Percentiles rank a stretch among this genome's conserved stretches.
These are phyloP conservation scores for Aspergillus sclerotiicarbonarius DNA, from an alignment of 495 filamentous ascomycete species.

Conservation along the genomic window DNA sequence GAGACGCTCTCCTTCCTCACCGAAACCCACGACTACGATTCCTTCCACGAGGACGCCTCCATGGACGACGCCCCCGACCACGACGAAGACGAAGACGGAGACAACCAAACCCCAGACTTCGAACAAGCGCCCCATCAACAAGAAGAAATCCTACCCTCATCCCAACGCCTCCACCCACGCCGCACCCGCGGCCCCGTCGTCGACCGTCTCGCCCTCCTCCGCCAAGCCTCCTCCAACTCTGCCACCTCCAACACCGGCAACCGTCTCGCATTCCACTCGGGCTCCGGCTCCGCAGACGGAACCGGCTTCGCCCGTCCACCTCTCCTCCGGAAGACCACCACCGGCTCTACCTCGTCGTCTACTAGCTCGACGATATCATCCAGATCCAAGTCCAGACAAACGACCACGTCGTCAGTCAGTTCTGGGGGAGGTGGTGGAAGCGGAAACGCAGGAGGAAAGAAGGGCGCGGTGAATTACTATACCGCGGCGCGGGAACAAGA, in stretches of 20 bases:
- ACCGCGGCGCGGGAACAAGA: slow-evolving; percentile 71
- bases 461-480: slow-evolving; percentile 78
- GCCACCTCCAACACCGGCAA: slow-evolving; percentile 35
- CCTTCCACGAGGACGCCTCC: slow-evolving; percentile 45
- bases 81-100: slow-evolving; percentile 32
- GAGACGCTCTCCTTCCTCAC: slow-evolving; percentile 78
- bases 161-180: slow-evolving; percentile 34
- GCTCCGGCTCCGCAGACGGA: slow-evolving; percentile 35
- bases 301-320: slow-evolving; percentile 69
- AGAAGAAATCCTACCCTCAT: not conserved
- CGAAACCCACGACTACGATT: slow-evolving; percentile 65
- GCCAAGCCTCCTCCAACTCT: slow-evolving; percentile 56
- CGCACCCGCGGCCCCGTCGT: slow-evolving; percentile 59
- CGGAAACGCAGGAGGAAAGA: slow-evolving; percentile 56
- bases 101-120: slow-evolving; percentile 35
- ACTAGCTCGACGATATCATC: not conserved
- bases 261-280: slow-evolving; percentile 62
- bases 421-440: slow-evolving; percentile 36
- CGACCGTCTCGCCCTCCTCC: slow-evolving; percentile 79
- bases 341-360: slow-evolving; percentile 47
- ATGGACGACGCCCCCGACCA: slow-evolving; percentile 40
- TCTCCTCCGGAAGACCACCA: slow-evolving; percentile 75
- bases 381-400: slow-evolving; percentile 16
- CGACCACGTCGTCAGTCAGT: slow-evolving; percentile 26
- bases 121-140: not conserved